Percentiles rank a stretch among this genome's conserved stretches.
Evolutionary conservation across 306 rosid species (phyloP).

Genomic region (Sophora flavescens): DNA sequence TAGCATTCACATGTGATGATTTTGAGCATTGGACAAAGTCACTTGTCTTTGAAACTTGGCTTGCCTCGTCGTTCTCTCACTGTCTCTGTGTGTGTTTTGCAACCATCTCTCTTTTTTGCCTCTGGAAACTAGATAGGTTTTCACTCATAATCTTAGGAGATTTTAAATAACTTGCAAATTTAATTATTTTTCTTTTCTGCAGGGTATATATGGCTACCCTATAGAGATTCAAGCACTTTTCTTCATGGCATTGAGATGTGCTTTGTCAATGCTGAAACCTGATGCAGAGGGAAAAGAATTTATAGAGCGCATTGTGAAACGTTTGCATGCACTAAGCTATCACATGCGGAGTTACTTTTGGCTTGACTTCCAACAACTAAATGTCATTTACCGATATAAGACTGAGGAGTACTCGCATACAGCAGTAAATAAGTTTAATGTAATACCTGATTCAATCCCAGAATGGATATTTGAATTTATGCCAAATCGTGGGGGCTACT

Average conservation of each 20-base stretch:
- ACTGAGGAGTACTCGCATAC: conserved; percentile 96
- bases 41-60: background rate
- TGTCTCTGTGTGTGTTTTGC: no score
- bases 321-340: conserved; percentile 84
- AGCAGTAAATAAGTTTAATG: conserved; percentile 92
- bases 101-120: no score
- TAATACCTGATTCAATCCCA: conserved; percentile 94
- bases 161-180: conserved; percentile 20
- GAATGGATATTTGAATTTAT: conserved; percentile 92
- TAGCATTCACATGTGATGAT: background rate
- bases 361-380: conserved; percentile 91
- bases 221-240: conserved; percentile 95
- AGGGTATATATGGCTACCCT: conserved; percentile 94
- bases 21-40: background rate
- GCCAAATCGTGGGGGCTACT: conserved; percentile 94
- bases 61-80: background rate
- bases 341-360: conserved; percentile 93
- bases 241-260: conserved; percentile 85
- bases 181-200: conserved; percentile 40
- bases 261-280: conserved; percentile 76
- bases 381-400: conserved; percentile 89
- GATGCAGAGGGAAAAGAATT: conserved; percentile 84
- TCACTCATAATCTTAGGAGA: background rate
- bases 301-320: conserved; percentile 83
- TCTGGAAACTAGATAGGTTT: background rate